phyloP scores from a whole-genome alignment of 2,329 filamentous ascomycete species.

The Exophiala aquamarina region DNA sequence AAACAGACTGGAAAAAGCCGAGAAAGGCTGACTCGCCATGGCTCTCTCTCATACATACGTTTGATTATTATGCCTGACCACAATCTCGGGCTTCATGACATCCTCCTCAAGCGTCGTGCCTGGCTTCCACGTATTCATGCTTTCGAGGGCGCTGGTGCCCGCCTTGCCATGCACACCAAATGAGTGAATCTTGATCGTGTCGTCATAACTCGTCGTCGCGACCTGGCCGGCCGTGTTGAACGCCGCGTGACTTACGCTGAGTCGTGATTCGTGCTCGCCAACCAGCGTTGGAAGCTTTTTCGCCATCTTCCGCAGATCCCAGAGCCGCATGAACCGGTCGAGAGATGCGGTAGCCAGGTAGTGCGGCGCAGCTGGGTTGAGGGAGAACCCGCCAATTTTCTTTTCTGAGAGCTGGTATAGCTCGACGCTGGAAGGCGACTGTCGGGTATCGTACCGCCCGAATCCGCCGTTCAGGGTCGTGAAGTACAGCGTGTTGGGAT shows the following conservation, averaged over 20 bases:
- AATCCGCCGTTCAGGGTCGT: slow-evolving; percentile 81
- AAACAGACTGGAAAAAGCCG: not conserved
- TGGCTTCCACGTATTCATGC: slow-evolving; percentile 58
- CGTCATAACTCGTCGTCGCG: slow-evolving; percentile 91
- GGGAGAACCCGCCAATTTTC: slow-evolving; percentile 91
- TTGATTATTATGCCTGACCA: slow-evolving; percentile 88
- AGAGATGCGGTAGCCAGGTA: slow-evolving; percentile 85
- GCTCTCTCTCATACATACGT: no score
- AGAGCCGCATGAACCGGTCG: slow-evolving; percentile 85
- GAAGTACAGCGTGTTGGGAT: slow-evolving; percentile 78
- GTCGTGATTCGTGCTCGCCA: slow-evolving; percentile 75
- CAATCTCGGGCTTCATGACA: slow-evolving; percentile 67
- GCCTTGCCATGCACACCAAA: slow-evolving; percentile 50
- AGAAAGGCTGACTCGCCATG: slow-evolving; percentile 58
- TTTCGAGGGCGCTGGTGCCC: slow-evolving; percentile 40
- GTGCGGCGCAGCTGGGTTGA: slow-evolving; percentile 78
- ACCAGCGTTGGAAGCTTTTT: slow-evolving; percentile 65
- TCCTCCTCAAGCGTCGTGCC: slow-evolving; percentile 59
- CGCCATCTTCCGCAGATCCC: slow-evolving; percentile 81
- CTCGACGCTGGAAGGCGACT: slow-evolving; percentile 55
- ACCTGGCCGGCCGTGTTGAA: slow-evolving; percentile 84
- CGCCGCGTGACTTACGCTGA: slow-evolving; percentile 89
- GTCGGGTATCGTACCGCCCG: slow-evolving; percentile 76
- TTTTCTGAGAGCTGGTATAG: slow-evolving; percentile 79
- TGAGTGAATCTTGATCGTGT: slow-evolving; percentile 90